Base-by-base conservation (phyloP, 73 alveolate species). In the Tetrahymena borealis region DNA sequence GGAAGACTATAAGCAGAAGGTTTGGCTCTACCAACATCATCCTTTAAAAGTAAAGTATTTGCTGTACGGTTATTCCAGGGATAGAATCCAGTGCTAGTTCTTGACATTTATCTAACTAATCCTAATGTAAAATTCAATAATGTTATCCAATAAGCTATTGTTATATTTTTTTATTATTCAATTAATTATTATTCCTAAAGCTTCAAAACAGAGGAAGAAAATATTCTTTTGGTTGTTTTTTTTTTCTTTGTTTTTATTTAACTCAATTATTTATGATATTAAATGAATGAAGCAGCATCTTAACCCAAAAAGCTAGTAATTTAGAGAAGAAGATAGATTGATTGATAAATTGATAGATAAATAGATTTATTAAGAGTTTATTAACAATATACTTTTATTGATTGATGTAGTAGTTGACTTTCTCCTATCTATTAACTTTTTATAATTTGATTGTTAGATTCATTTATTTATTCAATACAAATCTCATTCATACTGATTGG, bases 11-110 rank as follows among this genome's bases (percentile, higher is more conserved):
- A 78, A 15, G 98, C 91, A 32, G 95, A 85, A 1, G 98, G 98
- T 95, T 97, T 97, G 40, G 97, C 78, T 93, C 94, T 95, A 13
- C 99, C 99, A 28, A 97, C 97, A 91, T 96, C 98, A 96, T 97
- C 99, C 91, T 95, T 97, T 90, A 95, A 97, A 32, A 97, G 95
- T n/a, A 96, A 92, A 32, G 95, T 95, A 43, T 97, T 97, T 78
- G 91, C 78, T 60, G 85, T 60, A 35, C 85, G 85, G 31, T 60
- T 60, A 60, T 60, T 60, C 85, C 85, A 60, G 28, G 85, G 85
- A 60, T 60, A 60, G 28, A 60, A 60, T 60, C 85, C 85, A 9
- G 85, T 60, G 85, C 85, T 60, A 60, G 85, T 60, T 60, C 85
- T 60, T 60, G 85, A 60, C 85, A 60, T 60, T 60, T 60, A 60